Evolutionary conservation across 208 protist genomes (phyloP).

Genomic region (Borovskyia barvae): DNA sequence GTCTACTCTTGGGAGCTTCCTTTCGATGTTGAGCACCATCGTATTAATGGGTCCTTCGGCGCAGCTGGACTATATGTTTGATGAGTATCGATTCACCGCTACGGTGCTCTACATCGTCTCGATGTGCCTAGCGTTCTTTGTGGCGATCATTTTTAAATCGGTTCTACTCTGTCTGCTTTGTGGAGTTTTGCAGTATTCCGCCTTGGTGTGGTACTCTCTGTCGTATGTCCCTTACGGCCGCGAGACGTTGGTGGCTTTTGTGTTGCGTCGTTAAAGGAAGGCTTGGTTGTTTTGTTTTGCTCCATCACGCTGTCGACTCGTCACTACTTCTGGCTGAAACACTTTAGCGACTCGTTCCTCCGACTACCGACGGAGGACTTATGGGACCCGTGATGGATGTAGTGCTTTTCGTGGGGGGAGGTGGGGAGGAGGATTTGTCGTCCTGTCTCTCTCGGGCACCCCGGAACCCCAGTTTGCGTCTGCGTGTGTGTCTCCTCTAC

Average conservation of each 20-base stretch:
- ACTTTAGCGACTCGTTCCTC: too few relatives aligned
- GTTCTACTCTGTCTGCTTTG: conserved; percentile 64
- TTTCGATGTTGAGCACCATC: conserved; percentile 77
- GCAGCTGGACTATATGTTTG: conserved; percentile 90
- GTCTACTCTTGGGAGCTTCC: conserved; percentile 67
- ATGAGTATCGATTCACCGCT: conserved; percentile 70
- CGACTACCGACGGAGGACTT: too few relatives aligned
- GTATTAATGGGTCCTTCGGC: conserved; percentile 83
- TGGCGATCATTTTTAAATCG: conserved; percentile 62
- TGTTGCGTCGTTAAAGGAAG: conserved; percentile 24
- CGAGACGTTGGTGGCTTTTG: conserved; percentile 47
- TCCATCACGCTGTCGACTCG: neutral
- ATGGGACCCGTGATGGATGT: too few relatives aligned
- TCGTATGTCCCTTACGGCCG: conserved; percentile 89
- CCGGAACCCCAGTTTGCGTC: too few relatives aligned
- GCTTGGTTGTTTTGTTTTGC: neutral
- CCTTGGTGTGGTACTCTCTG: conserved; percentile 88
- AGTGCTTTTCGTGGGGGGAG: too few relatives aligned
- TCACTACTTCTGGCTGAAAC: too few relatives aligned
- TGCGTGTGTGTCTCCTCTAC: too few relatives aligned
- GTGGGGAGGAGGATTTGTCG: too few relatives aligned
- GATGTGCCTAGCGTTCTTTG: conserved; percentile 66
- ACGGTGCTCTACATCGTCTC: conserved; percentile 73
- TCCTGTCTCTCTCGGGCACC: too few relatives aligned
- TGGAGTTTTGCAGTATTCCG: conserved; percentile 78